Evolutionary conservation across 345 rosid genomes (phyloP), one percentile per base, ranked within the genome.

Genomic region (Noccaea bulbosa): DNA sequence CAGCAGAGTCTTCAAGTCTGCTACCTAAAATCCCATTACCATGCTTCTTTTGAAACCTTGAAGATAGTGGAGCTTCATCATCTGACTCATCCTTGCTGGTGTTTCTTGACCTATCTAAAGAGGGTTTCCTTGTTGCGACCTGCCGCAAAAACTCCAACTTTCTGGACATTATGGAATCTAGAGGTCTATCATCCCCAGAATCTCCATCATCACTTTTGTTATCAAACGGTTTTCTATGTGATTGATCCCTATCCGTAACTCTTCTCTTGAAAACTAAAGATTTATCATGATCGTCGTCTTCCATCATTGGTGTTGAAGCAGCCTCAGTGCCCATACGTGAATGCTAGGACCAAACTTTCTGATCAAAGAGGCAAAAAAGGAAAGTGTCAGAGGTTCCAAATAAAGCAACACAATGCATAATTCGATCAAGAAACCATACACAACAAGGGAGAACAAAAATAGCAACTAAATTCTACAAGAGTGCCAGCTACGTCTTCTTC

Each of bases 11-110:
- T 37, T 72, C 1, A 17, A 0, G 64, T 81, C 79, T 83, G 22
- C 59, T 77, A 47, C 79, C 71, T 16, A 85, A 86, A 33, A 73
- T 64, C 62, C 20, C 20, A 17, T 17, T 17, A 17, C 82, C 85
- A 22, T 71, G 52, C 79, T 83, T 89, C 35, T 35, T 40, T 22
- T 77, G 52, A 63, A 85, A 74, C 83, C 82, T 85, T 8, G 78
- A 60, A 7, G 88, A 80, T 68, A 93, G 62, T 70, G 97, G 97
- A 58, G 70, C 76, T 27, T 83, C 87, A 80, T 87, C 97, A 70
- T 88, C 97, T 11, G 93, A 81, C 60, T 83, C 88, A 32, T 87
- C 91, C 72, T 62, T 47, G 30, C 43, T 12, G 45, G 6, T 64
- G 53, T 22, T 58, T 66, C 48, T 62, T 79, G 71, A 65, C 62